Evolutionary conservation across 805 yeast species (phyloP), one percentile per base, ranked within the genome.

Genomic region (Brettanomyces naardenensis): DNA sequence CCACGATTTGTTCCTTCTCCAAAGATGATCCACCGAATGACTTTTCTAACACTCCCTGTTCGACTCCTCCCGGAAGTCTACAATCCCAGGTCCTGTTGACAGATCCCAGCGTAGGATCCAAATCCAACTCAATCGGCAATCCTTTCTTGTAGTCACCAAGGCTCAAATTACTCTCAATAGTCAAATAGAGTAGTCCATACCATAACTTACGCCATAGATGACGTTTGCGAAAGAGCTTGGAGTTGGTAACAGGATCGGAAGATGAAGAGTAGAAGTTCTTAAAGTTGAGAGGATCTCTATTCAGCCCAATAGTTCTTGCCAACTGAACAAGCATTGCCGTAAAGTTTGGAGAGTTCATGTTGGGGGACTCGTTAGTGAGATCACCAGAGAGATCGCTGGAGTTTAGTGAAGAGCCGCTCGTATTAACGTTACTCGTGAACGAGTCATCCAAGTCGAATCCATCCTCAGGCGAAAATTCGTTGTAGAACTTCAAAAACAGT

Each of bases 381-480:
- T 59, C 64, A 9, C 64, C 61, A 15, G 62, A 57, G 17, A 65
- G 54, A 36, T 63, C 66, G 43, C 63, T 46, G 11, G 53, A 44
- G 36, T 53, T 48, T 19, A 47, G 37, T 14, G 48, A 35, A 18
- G 52, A 36, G 13, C 44, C 37, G 37, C 46, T 49, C 17, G 46
- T 35, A 45, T 29, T 15, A 32, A 7, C 17, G 40, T 45, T 46
- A 22, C 50, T 55, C 4, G 62, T 63, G 18, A 65, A 57, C 3
- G 66, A 60, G 43, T 67, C 73, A 42, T 61, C 67, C 28, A 62
- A 45, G 40, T 62, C 66, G 43, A 62, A 62, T 2, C 71, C 72
- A 43, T 72, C 78, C 43, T 78, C 80, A 1, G 83, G 80, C 9
- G 81, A 72, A 43, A 67, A 64, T 42, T 63, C 68, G 44, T 66